These are phyloP conservation scores for Cubamyces lactineus DNA, from an alignment of 768 basidiomycete species.

Conservation along the genomic window DNA sequence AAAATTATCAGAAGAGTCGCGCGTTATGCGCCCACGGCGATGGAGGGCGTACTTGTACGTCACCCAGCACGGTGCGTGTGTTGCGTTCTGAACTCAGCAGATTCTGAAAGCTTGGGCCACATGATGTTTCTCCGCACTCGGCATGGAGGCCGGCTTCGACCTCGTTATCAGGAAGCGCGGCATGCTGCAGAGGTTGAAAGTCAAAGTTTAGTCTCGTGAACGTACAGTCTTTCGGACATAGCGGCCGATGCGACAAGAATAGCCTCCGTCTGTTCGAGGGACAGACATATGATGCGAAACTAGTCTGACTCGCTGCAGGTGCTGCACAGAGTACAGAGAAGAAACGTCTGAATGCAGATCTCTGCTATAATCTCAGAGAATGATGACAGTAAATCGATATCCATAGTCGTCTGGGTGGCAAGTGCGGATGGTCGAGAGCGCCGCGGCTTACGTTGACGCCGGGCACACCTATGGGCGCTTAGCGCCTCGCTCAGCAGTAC, in stretches of 20 bases:
- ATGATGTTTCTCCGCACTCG: slow-evolving; percentile 18
- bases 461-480: too few species aligned
- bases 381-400: too few species aligned
- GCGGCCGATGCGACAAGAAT: slow-evolving; percentile 15
- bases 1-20: slow-evolving; percentile 3
- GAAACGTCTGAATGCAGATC: too few species aligned
- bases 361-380: too few species aligned
- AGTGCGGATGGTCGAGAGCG: too few species aligned
- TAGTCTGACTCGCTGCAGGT: neutral
- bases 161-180: slow-evolving; percentile 3
- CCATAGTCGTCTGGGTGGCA: too few species aligned
- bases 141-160: slow-evolving; percentile 7
- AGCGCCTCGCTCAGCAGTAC: too few species aligned
- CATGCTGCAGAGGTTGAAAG: neutral
- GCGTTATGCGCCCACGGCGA: neutral
- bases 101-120: slow-evolving; percentile 2
- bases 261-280: neutral
- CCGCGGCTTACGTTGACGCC: too few species aligned
- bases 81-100: neutral
- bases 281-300: neutral
- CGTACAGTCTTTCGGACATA: slow-evolving; percentile 9
- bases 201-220: slow-evolving; percentile 2
- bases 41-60: slow-evolving; percentile 3
- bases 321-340: neutral
- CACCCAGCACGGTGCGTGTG: neutral